Evolutionary conservation across 495 filamentous ascomycete genomes (phyloP), one percentile per base, ranked within the genome.

Genomic region (Thozetella sp.): DNA sequence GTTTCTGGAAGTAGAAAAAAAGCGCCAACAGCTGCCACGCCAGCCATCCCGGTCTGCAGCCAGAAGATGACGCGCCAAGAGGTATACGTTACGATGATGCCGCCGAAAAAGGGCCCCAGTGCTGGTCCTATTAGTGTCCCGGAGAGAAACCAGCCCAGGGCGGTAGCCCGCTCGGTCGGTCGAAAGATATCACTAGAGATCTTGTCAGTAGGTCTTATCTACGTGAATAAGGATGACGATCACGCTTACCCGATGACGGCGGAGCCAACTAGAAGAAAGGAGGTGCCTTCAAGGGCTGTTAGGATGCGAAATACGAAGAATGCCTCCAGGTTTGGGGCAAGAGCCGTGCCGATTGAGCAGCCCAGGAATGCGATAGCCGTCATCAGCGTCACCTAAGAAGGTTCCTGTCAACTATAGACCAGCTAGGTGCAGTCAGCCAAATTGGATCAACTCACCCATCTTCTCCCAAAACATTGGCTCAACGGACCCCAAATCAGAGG

Each of bases 41-140:
- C 87, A 3, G 81, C 83, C 0, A 92, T 74, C 0, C 80, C 88
- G 11, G 86, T 81, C 64, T 91, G 88, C n/a, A 91, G 80, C 85
- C 88, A 91, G 76, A 91, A 91, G 24, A 91, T 87, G 30, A 80
- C 81, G 26, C 88, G 72, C 89, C 89, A 92, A 6, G 83, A 81
- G 17, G 78, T 73, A 71, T 83, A 91, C 0, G 86, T 91, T 13
- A 91, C 87, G 48, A 92, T 89, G 37, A 91, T 83, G 25, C 85
- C 86, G 9, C 84, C 84, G 25, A 87, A 63, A 61, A 90, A 88
- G 2, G 89, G 89, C 6, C 89, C 89, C n/a, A 91, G 71, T 22
- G 88, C 88, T 22, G 90, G 89, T 0, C 89, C 89, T 53, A 90
- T 84, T 1, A 92, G 71, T 9, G 88, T 89, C 2, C 88, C 89